Conservation (phyloP, 495 filamentous ascomycete species). For the Xeromyces bisporus region DNA sequence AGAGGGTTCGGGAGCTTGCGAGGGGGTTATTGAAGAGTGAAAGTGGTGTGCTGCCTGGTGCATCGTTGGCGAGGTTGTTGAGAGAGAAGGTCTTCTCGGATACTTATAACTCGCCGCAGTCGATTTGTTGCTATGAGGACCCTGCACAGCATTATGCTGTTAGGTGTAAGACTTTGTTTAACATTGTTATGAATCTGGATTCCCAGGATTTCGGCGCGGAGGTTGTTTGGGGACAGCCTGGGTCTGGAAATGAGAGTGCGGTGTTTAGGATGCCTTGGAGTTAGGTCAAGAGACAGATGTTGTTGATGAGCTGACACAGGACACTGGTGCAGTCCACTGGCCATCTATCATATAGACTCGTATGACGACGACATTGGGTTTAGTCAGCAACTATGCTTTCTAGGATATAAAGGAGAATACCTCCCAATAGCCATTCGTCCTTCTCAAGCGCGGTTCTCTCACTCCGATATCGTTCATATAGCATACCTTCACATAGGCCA, state of each 20-base stretch:
- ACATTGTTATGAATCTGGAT: constrained; percentile 24
- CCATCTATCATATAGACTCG: too few species aligned
- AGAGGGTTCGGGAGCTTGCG: constrained; percentile 25
- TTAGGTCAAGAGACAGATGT: not conserved
- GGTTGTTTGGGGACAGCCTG: constrained; percentile 16
- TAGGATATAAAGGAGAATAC: too few species aligned
- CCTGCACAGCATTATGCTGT: constrained; percentile 5
- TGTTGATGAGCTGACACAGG: too few species aligned
- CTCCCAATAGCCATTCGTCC: too few species aligned
- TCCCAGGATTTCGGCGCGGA: constrained; percentile 11
- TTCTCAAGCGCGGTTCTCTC: too few species aligned
- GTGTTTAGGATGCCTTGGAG: constrained; percentile 16
- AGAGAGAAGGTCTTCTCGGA: constrained; percentile 20
- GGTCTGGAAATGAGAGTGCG: constrained; percentile 14
- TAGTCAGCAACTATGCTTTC: too few species aligned
- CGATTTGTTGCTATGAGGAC: constrained; percentile 18
- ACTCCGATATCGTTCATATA: too few species aligned
- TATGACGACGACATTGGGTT: too few species aligned
- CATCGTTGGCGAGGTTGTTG: too few species aligned
- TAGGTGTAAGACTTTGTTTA: constrained; percentile 15
- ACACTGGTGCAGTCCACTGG: too few species aligned
- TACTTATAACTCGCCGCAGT: constrained; percentile 16
- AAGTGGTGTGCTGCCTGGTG: constrained; percentile 7
- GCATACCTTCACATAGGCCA: too few species aligned
- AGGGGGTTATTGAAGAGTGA: constrained; percentile 14